Evolutionary conservation across 495 filamentous ascomycete genomes (phyloP), one percentile per base, ranked within the genome.

Genomic region (Penicillium odoratum): DNA sequence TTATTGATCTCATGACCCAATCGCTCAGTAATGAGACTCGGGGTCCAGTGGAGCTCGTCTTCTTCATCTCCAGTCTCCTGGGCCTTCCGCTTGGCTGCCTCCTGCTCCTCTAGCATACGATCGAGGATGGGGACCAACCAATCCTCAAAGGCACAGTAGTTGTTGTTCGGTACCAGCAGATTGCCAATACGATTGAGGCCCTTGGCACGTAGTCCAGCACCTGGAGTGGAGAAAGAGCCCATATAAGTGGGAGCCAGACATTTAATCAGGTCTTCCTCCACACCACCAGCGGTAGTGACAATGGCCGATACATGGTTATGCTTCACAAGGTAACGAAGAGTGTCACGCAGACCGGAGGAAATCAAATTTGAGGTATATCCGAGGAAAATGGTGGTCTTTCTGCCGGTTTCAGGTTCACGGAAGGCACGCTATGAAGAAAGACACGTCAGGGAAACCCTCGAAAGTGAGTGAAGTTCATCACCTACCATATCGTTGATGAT

Each of bases 251-350:
- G 87, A 5, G 86, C 94, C 1, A 98, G 85, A 62, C 95, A 98
- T 75, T 99, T 99, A 79, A 98, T 98, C 45, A 99, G 81, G 69
- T 98, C 94, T 71, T 99, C 94, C 72, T 99, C 94, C 33, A 99
- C 83, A 5, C 93, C 95, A n/a, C 94, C 94, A 0, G 95, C 94
- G 3, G 94, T 95, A 15, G 93, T 95, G 55, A 99, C 95, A 60
- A 98, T 89, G 55, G 87, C 89, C 1, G 90, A 92, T 56, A 98
- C 85, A 68, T 98, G 93, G 34, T 85, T 83, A 73, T 98, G 91
- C 70, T 97, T 83, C 11, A 96, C 93, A 1, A 98, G 83, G 72
- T 91, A 98, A 25, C 95, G 89, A 62, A 99, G 75, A 26, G 91
- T 94, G 59, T 94, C 91, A 18, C 94, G 84, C 4, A 99, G 81